Conservation (phyloP, 139 green algal species). For the Yamagishiella unicocca region DNA sequence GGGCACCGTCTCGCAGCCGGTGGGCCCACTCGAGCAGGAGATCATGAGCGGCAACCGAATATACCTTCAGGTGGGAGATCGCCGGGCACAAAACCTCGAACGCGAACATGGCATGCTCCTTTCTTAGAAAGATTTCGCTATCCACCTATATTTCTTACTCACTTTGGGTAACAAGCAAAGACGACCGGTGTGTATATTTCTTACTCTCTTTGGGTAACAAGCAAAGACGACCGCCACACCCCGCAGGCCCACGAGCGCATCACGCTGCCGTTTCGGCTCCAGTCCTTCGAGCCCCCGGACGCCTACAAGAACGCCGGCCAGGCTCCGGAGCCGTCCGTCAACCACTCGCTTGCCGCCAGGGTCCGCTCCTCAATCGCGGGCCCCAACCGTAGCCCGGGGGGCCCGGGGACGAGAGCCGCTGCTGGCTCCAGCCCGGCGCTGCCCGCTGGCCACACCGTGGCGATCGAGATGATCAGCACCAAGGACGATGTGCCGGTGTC, state of each 20-base stretch:
- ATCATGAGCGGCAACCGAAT: slow-evolving; percentile 52
- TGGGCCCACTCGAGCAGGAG: slow-evolving; percentile 58
- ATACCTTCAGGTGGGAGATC: slow-evolving; percentile 54
- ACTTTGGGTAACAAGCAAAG: no score
- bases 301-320: slow-evolving; percentile 42
- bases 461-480: slow-evolving; percentile 56
- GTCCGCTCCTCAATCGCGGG: not conserved
- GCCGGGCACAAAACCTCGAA: no score
- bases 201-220: no score
- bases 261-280: slow-evolving; percentile 58
- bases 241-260: slow-evolving; percentile 58
- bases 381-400: not conserved
- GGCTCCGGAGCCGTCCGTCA: slow-evolving; percentile 7
- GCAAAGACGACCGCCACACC: no score
- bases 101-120: no score
- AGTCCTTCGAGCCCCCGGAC: slow-evolving; percentile 61
- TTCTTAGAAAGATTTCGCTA: no score
- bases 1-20: slow-evolving; percentile 43
- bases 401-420: not conserved
- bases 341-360: slow-evolving; percentile 2
- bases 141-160: no score
- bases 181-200: no score
- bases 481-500: slow-evolving; percentile 58
- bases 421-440: not conserved
- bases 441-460: slow-evolving; percentile 47